Percentiles rank a stretch among this genome's conserved stretches.
phyloP scores from a whole-genome alignment of 2,329 filamentous ascomycete genomes.

The Penicillium concentricum region DNA sequence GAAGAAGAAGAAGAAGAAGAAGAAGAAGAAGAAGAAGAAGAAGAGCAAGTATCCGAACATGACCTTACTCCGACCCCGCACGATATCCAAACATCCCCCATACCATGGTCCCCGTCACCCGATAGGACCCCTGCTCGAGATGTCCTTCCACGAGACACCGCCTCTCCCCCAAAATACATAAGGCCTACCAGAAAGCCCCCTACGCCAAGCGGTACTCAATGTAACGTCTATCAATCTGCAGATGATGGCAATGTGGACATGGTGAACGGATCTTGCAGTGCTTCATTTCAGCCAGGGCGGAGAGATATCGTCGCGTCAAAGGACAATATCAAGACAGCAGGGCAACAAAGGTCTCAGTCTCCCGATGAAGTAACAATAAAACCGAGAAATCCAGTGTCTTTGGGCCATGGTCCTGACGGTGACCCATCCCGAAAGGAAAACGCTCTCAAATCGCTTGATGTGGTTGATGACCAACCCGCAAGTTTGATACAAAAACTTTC shows the following conservation, averaged over 20 bases:
- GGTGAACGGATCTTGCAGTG: not conserved
- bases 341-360: not conserved
- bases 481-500: not conserved
- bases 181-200: not conserved
- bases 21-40: not conserved
- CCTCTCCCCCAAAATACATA: constrained; percentile 17
- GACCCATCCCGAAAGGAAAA: not conserved
- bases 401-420: not conserved
- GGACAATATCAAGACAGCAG: no score
- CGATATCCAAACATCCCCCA: constrained; percentile 17
- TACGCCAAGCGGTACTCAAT: not conserved
- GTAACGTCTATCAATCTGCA: not conserved
- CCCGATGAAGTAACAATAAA: not conserved
- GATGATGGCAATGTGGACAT: not conserved
- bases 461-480: not conserved
- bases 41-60: not conserved
- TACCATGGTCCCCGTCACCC: constrained; percentile 22
- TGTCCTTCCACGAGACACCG: constrained; percentile 32
- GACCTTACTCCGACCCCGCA: constrained; percentile 13
- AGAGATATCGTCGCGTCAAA: not conserved
- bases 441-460: no score
- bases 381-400: not conserved
- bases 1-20: not conserved
- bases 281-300: not conserved
- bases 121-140: constrained; percentile 9